Base-by-base conservation (phyloP, 2,329 filamentous ascomycete genomes). In the Phialophora expanda region DNA sequence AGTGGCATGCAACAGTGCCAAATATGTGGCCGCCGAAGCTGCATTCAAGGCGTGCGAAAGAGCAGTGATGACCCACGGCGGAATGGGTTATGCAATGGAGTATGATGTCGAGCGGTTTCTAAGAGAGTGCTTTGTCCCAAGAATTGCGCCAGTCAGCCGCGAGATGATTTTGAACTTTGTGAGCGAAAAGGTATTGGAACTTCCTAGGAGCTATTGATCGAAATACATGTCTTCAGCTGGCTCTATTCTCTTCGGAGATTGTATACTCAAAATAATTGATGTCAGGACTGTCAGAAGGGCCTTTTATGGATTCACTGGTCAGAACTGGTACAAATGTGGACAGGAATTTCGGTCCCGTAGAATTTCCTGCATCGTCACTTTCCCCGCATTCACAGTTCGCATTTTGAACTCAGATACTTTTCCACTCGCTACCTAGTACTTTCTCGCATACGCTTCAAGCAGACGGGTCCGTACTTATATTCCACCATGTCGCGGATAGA, bases 1-100 rank as follows among this genome's bases (percentile, higher is more conserved):
- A 0, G 83, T 90, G 0, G 87, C 87, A 48, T 86, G 86, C 71
- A 88, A 91, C 76, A 88, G 85, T 69, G 89, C 88, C 44, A 92
- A 92, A 77, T 91, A 90, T 66, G 66, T 81, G 1, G 78, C 71
- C 8, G 86, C 85, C 0, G 86, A 88, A 69, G 86, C 86, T 1
- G 85, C 85, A 0, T 88, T 87, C 72, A 84, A 79, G 7, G 85
- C 86, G 0, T 88, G 86, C 71, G 86, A 88, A 71, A 76, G 84
- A 34, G 84, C 84, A 20, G 80, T 87, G 3, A 75, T 88, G 69
- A 80, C 81, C 3, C 85, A 86, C 73, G 86, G 86, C 26, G 86
- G 86, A 0, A 88, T 88, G 86, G 86, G 86, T 0, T 88, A 88
- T 76, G 86, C 86, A 4, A 81, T 83, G 66, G 86, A 88, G 70